Evolutionary conservation across 345 rosid genomes (phyloP).

Genomic region (Eucalyptus microcorys): DNA sequence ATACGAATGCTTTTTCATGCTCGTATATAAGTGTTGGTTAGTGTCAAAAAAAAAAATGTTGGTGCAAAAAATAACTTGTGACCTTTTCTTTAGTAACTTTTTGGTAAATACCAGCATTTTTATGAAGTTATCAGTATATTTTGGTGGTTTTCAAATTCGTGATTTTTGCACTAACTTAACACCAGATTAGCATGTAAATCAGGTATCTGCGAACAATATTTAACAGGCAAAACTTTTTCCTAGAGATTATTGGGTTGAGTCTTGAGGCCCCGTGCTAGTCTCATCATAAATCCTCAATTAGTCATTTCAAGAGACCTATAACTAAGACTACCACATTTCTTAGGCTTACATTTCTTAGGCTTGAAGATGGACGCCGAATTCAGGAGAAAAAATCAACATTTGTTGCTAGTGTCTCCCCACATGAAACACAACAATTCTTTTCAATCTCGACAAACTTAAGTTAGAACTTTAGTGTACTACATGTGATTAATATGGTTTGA

Average conservation of each 20-base stretch:
- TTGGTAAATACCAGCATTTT: neutral
- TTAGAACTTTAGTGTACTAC: neutral
- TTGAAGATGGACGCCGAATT: neutral
- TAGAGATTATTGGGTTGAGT: neutral
- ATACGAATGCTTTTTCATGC: neutral
- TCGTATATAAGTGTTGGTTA: neutral
- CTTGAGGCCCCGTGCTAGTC: neutral
- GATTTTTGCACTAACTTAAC: neutral
- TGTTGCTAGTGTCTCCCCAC: neutral
- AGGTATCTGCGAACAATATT: neutral
- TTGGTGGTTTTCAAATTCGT: neutral
- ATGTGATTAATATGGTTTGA: neutral
- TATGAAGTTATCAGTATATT: neutral
- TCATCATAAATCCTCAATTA: neutral
- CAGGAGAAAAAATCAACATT: neutral
- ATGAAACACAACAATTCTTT: neutral
- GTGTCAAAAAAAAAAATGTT: neutral
- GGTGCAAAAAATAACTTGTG: neutral
- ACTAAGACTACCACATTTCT: neutral
- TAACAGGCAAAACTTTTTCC: neutral
- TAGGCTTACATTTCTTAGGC: neutral
- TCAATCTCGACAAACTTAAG: neutral
- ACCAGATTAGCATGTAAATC: neutral
- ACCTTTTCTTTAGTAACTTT: neutral
- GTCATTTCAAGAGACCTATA: neutral